Percentiles rank a stretch among this genome's conserved stretches.
These are phyloP conservation scores for Candida sanyaensis DNA, from an alignment of 1,139 yeast genomes.

Conservation along the genomic window DNA sequence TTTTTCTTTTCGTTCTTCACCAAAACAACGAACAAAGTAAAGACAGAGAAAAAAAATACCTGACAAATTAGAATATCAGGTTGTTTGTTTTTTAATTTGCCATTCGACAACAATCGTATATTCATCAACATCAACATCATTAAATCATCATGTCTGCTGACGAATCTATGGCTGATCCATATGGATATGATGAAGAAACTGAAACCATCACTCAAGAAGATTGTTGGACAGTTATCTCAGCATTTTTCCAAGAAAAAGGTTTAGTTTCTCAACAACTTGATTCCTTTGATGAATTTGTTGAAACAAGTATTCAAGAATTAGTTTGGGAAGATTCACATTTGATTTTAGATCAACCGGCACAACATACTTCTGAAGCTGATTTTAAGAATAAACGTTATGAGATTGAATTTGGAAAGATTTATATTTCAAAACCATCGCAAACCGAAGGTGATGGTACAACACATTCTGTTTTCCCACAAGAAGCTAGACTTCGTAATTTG, in stretches of 20 bases:
- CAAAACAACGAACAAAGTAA: background rate
- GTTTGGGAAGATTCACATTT: constrained; percentile 95
- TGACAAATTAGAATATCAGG: background rate
- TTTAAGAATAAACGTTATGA: constrained; percentile 90
- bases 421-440: constrained; percentile 94
- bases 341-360: constrained; percentile 97
- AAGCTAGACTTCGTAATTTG: constrained; percentile 92
- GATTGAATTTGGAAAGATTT: constrained; percentile 94
- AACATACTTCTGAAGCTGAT: constrained; percentile 89
- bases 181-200: constrained; percentile 61
- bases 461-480: constrained; percentile 98
- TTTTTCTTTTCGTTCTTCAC: background rate
- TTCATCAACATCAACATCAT: background rate
- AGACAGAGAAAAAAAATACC: background rate
- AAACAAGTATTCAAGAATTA: constrained; percentile 92
- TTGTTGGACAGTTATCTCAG: constrained; percentile 97
- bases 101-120: background rate
- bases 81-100: background rate
- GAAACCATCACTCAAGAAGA: constrained; percentile 93
- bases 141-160: constrained; percentile 14
- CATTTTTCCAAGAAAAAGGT: constrained; percentile 96
- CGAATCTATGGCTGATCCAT: constrained; percentile 47
- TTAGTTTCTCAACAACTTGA: constrained; percentile 97
- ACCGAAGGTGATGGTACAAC: constrained; percentile 99
- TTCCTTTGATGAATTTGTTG: constrained; percentile 97